These are phyloP conservation scores for Aspergillus pseudoviridinutans DNA, from an alignment of 2,329 filamentous ascomycete species.

Conservation along the genomic window DNA sequence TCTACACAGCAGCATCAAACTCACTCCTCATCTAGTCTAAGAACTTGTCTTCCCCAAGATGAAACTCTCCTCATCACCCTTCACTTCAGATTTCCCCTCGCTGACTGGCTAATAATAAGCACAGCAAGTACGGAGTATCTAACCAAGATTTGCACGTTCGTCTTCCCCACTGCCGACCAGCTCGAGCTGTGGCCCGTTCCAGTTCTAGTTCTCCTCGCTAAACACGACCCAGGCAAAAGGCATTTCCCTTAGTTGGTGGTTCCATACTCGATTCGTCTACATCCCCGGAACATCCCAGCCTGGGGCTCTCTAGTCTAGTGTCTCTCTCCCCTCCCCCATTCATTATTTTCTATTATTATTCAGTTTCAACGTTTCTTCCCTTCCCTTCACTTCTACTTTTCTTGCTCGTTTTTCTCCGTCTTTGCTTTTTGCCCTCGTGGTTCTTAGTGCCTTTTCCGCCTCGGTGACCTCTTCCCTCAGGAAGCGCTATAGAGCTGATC, in stretches of 20 bases:
- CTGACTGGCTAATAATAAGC: background rate
- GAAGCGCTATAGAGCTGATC: background rate
- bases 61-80: background rate
- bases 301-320: background rate
- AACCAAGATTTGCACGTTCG: background rate
- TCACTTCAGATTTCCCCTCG: background rate
- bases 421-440: slow-evolving; percentile 1
- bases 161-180: background rate
- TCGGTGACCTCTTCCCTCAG: background rate
- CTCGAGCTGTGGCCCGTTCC: background rate
- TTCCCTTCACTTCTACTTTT: background rate
- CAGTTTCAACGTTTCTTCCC: background rate
- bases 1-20: background rate
- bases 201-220: background rate
- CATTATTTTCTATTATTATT: background rate
- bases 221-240: background rate
- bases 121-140: too few relatives aligned
- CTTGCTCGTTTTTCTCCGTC: background rate
- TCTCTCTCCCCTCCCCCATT: background rate
- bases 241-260: background rate
- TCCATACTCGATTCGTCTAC: slow-evolving; percentile 6
- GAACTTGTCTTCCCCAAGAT: background rate
- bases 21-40: too few relatives aligned
- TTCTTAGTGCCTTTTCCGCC: background rate
- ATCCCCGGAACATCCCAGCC: background rate